These are phyloP conservation scores for Drechslerella dactyloides DNA, from an alignment of 2,329 filamentous ascomycete species.

Conservation along the genomic window DNA sequence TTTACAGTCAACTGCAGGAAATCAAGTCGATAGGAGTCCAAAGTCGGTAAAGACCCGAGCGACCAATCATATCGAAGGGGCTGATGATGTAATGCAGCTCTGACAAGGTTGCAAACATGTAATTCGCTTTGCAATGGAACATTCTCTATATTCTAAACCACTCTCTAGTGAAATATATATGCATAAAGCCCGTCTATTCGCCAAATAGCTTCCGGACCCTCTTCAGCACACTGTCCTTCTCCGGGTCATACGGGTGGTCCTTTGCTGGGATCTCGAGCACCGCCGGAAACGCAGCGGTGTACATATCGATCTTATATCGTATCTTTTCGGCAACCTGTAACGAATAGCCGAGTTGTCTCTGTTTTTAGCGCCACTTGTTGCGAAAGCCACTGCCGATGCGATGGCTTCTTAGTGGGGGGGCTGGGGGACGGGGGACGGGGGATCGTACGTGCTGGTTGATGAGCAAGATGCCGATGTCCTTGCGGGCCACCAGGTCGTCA, in stretches of 20 bases:
- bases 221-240: constrained; percentile 96
- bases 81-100: too few species aligned
- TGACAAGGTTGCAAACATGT: too few species aligned
- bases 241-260: constrained; percentile 97
- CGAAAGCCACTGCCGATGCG: not conserved
- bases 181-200: constrained; percentile 15
- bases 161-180: not conserved
- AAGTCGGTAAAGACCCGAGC: too few species aligned
- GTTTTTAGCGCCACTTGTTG: not conserved
- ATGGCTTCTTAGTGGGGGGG: not conserved
- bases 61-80: too few species aligned
- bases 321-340: constrained; percentile 88
- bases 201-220: constrained; percentile 74
- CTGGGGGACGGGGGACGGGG: too few species aligned
- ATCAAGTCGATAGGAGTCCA: too few species aligned
- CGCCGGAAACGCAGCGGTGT: constrained; percentile 93
- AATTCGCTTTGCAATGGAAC: too few species aligned
- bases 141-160: too few species aligned
- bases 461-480: constrained; percentile 93
- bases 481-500: constrained; percentile 82
- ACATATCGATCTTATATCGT: constrained; percentile 85
- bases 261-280: constrained; percentile 97
- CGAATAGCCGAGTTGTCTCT: not conserved
- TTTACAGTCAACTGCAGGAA: too few species aligned
- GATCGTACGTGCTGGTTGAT: constrained; percentile 92